Percentiles rank a stretch among this genome's conserved stretches.
phyloP scores from a whole-genome alignment of 192 early-diverging fungal genomes.

The Umbelopsis vinacea region DNA sequence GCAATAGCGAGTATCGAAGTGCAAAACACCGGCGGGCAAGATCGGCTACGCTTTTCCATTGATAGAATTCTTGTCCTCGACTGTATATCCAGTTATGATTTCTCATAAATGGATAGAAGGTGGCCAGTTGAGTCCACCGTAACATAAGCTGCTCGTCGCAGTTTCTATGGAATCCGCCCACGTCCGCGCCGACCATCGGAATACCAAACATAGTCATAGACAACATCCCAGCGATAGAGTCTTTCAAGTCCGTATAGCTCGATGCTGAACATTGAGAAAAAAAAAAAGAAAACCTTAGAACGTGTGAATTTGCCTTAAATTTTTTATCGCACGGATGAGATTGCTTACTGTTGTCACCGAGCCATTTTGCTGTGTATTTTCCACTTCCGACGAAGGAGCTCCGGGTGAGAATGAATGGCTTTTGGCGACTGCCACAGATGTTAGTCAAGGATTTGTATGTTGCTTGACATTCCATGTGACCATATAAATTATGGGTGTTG shows the following conservation, averaged over 20 bases:
- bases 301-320: neutral
- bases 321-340: neutral
- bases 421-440: slow-evolving; percentile 30
- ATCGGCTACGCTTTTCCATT: slow-evolving; percentile 55
- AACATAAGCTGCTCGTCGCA: slow-evolving; percentile 52
- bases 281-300: slow-evolving; percentile 42
- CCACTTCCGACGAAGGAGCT: slow-evolving; percentile 68
- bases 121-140: slow-evolving; percentile 54
- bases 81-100: slow-evolving; percentile 16
- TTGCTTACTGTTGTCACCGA: neutral
- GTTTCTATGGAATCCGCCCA: slow-evolving; percentile 51
- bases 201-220: slow-evolving; percentile 61
- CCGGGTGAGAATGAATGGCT: slow-evolving; percentile 61
- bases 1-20: slow-evolving; percentile 59
- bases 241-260: slow-evolving; percentile 43
- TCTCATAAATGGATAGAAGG: slow-evolving; percentile 44
- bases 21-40: slow-evolving; percentile 48
- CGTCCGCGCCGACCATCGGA: slow-evolving; percentile 59
- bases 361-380: slow-evolving; percentile 16
- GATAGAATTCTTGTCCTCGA: slow-evolving; percentile 57
- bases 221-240: slow-evolving; percentile 52
- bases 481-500: slow-evolving; percentile 27
- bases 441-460: slow-evolving; percentile 39
- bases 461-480: slow-evolving; percentile 19
- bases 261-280: slow-evolving; percentile 22